Conservation (phyloP, 202 grass and related monocot genomes). For the Schoenoplectus tabernaemontani region DNA sequence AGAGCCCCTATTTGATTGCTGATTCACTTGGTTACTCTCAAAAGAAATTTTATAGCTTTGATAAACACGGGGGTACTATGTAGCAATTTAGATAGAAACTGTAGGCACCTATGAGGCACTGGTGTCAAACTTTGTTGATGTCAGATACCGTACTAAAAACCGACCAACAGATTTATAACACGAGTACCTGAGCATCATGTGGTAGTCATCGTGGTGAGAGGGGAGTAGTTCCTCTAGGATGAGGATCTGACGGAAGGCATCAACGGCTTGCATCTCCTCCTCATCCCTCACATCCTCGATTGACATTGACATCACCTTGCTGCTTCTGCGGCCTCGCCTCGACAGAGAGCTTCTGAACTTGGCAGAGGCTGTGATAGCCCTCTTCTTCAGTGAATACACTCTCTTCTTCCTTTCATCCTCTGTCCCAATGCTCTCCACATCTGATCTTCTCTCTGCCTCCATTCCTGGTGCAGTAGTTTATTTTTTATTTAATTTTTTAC, state of each 20-base stretch:
- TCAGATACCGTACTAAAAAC: neutral
- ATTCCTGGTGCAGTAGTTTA: conserved; percentile 36
- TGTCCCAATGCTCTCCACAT: conserved; percentile 45
- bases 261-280: conserved; percentile 75
- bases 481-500: neutral
- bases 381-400: conserved; percentile 57
- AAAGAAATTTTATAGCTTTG: neutral
- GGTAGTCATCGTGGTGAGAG: conserved; percentile 78
- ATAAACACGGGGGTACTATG: neutral
- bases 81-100: neutral
- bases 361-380: conserved; percentile 57
- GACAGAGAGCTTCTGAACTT: conserved; percentile 86
- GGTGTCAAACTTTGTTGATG: neutral
- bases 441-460: conserved; percentile 66
- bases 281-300: conserved; percentile 74
- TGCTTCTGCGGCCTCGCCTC: conserved; percentile 66
- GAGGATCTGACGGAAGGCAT: conserved; percentile 90
- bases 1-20: neutral
- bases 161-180: neutral
- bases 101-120: neutral
- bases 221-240: conserved; percentile 86
- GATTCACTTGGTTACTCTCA: neutral
- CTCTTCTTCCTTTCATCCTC: conserved; percentile 73
- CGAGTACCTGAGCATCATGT: conserved; percentile 85
- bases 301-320: conserved; percentile 93